These are phyloP conservation scores for Ulota crispa DNA, from an alignment of 225 moss, liverwort and hornwort species.

Conservation along the genomic window DNA sequence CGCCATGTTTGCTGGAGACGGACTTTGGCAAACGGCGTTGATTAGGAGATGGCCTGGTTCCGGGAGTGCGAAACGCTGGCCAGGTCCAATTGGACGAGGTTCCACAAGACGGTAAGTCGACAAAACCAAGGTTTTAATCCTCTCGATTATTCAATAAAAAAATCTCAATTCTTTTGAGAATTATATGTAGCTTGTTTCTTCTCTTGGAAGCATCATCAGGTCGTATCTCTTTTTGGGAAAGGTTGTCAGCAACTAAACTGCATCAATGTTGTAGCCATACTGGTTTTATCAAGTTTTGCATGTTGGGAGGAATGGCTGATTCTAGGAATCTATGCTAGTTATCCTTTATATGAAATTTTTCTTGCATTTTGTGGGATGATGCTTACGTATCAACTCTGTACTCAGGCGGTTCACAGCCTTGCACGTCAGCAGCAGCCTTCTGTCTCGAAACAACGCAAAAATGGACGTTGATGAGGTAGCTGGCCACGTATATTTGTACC, in stretches of 20 bases:
- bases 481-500: conserved; percentile 90
- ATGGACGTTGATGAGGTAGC: conserved; percentile 82
- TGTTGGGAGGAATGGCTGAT: conserved; percentile 13
- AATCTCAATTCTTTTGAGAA: not conserved
- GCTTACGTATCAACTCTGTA: conserved; percentile 30
- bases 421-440: conserved; percentile 74
- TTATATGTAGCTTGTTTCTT: conserved; percentile 6
- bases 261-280: not conserved
- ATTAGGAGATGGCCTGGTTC: conserved; percentile 74
- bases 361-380: not conserved
- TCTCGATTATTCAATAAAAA: not conserved
- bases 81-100: conserved; percentile 85
- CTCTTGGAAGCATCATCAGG: not conserved
- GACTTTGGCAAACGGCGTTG: conserved; percentile 83
- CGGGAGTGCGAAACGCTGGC: conserved; percentile 77
- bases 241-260: not conserved
- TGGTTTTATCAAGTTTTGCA: not conserved
- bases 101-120: conserved; percentile 76
- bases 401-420: conserved; percentile 90
- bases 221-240: conserved; percentile 1
- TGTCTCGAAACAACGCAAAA: conserved; percentile 53
- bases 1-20: conserved; percentile 75
- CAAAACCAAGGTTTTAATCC: not conserved
- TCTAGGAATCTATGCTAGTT: not conserved
- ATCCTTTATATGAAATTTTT: not conserved